These are phyloP conservation scores for Hanseniaspora pseudoguilliermondii DNA, from an alignment of 805 yeast species.

Conservation along the genomic window DNA sequence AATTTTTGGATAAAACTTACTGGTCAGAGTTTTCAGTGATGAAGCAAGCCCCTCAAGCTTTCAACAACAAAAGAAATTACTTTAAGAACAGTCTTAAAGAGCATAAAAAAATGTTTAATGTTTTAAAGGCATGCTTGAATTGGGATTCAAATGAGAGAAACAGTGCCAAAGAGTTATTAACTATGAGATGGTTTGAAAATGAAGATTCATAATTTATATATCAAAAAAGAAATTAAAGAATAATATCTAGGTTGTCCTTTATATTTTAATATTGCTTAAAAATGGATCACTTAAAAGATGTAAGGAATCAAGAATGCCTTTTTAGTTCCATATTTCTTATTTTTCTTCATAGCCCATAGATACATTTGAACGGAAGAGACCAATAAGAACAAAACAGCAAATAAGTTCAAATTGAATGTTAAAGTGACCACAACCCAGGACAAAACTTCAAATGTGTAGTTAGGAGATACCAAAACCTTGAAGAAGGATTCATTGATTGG, in stretches of 20 bases:
- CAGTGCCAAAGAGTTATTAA: constrained; percentile 45
- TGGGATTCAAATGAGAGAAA: constrained; percentile 46
- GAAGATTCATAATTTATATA: constrained; percentile 4
- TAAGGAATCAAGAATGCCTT: constrained; percentile 74
- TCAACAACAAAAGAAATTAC: constrained; percentile 22
- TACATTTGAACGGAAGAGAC: constrained; percentile 77
- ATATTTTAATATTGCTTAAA: neutral
- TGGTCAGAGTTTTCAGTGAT: constrained; percentile 8
- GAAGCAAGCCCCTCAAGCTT: constrained; percentile 15
- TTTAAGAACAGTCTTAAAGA: constrained; percentile 28
- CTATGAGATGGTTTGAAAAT: constrained; percentile 47
- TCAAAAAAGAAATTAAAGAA: neutral
- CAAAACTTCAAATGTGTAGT: constrained; percentile 76
- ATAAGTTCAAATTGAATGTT: constrained; percentile 58
- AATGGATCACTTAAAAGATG: constrained; percentile 33
- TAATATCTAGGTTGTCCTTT: neutral
- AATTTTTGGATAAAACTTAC: constrained; percentile 28
- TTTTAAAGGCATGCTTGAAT: constrained; percentile 45
- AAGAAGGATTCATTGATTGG: constrained; percentile 72
- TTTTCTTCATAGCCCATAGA: constrained; percentile 83
- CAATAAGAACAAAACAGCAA: constrained; percentile 54
- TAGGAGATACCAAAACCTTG: constrained; percentile 73
- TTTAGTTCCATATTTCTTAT: constrained; percentile 62
- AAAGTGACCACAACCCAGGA: constrained; percentile 63
- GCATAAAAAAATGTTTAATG: constrained; percentile 36